A percentile compares a stretch with the other conserved stretches of the same genome.
phyloP scores from a whole-genome alignment of 1,284 basidiomycete species.

The Moesziomyces sp. region DNA sequence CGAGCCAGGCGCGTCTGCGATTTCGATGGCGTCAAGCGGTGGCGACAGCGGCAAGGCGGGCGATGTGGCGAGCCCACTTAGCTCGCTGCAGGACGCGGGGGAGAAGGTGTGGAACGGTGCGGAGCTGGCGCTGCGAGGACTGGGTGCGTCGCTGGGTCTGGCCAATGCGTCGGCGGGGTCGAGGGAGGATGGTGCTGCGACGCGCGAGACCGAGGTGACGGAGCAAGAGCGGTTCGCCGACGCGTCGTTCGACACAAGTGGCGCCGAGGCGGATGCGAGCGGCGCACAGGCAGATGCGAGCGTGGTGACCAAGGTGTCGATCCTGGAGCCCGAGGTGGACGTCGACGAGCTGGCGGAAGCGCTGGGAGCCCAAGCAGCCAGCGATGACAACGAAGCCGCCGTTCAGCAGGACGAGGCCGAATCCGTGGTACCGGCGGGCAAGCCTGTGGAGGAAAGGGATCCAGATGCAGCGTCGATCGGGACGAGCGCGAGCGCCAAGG shows the following conservation, averaged over 20 bases:
- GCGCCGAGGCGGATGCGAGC: conserved; percentile 20
- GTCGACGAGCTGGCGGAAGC: conserved; percentile 41
- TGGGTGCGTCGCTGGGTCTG: conserved; percentile 37
- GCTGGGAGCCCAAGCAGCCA: background rate
- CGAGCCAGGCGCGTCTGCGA: conserved; percentile 2
- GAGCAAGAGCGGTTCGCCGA: conserved; percentile 29
- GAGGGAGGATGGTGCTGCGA: background rate
- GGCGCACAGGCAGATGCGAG: background rate
- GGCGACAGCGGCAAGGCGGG: background rate
- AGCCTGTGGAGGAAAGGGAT: conserved; percentile 2
- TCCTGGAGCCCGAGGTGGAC: conserved; percentile 45
- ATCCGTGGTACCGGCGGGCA: background rate
- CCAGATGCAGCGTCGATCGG: conserved; percentile 29
- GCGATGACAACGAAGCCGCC: background rate
- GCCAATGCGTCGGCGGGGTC: background rate
- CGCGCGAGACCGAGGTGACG: conserved; percentile 19
- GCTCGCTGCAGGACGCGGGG: conserved; percentile 40
- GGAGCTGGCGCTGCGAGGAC: conserved; percentile 31
- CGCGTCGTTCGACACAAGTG: conserved; percentile 28
- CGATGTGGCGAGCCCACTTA: conserved; percentile 29
- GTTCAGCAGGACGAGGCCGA: background rate
- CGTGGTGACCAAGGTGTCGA: conserved; percentile 35
- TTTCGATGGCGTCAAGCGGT: conserved; percentile 13
- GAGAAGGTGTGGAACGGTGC: conserved; percentile 49
- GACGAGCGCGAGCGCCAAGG: conserved; percentile 40